Percentiles rank a stretch among this genome's conserved stretches.
Conservation (phyloP, 2,329 filamentous ascomycete species). For the Botrytis cinerea region DNA sequence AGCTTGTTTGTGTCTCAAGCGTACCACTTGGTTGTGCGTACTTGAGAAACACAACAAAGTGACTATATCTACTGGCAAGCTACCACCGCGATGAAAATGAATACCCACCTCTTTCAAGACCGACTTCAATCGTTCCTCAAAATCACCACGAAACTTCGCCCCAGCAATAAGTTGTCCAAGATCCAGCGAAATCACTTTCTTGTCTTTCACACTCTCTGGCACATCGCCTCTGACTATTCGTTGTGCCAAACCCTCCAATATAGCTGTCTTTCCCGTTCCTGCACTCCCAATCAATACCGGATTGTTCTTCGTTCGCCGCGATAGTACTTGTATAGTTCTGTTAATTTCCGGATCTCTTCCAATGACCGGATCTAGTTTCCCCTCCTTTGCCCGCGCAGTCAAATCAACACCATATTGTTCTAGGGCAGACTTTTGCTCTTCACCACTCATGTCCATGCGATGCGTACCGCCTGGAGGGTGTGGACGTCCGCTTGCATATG, state of each 20-base stretch:
- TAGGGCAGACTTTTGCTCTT: conserved; percentile 78
- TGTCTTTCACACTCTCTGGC: conserved; percentile 93
- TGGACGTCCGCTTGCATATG: conserved; percentile 70
- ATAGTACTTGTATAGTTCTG: conserved; percentile 90
- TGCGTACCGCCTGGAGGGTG: conserved; percentile 91
- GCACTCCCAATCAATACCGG: conserved; percentile 88
- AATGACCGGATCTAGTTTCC: conserved; percentile 94
- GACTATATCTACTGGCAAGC: not conserved
- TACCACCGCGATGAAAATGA: conserved; percentile 6
- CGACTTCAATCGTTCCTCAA: conserved; percentile 89
- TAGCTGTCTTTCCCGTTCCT: conserved; percentile 88
- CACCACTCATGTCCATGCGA: conserved; percentile 82
- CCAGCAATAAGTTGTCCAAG: conserved; percentile 92
- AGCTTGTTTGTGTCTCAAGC: not conserved
- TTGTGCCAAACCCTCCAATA: conserved; percentile 85
- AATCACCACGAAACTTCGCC: conserved; percentile 93
- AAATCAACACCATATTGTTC: conserved; percentile 92
- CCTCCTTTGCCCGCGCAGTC: conserved; percentile 79
- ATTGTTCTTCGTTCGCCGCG: conserved; percentile 83
- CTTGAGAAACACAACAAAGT: not conserved
- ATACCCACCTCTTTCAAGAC: conserved; percentile 73
- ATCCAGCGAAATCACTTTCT: conserved; percentile 83
- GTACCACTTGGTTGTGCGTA: conserved; percentile 13
- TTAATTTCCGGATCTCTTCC: conserved; percentile 90
- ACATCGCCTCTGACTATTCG: conserved; percentile 91